Base-by-base conservation (phyloP, 176 grass and related monocot species). In the Cenchrus americanus region DNA sequence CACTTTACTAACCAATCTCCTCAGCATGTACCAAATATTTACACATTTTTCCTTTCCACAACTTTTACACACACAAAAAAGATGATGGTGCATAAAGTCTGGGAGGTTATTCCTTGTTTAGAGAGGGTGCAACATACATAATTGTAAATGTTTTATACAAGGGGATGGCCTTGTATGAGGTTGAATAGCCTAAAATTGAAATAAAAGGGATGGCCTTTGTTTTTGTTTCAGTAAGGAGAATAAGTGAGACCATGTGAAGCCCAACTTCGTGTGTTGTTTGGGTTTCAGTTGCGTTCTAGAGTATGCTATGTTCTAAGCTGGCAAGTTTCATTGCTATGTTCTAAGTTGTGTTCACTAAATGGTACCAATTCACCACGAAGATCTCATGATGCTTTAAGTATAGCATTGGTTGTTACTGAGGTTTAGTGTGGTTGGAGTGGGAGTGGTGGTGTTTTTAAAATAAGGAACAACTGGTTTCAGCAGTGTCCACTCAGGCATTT, bases 371-470 rank as follows among this genome's bases (percentile, higher is more conserved):
- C 21, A 66, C 48, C 30, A 52, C 30, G 52, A 80, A 41, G 51
- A 69, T 68, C 30, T 85, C 58, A 80, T 23, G 21, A 57, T 69
- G 77, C 18, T 50, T 62, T 51, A 70, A 77, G 65, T 73, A 83
- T 80, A 75, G 40, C 41, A 17, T 75, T 84, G 76, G 27, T n/a
- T 76, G 79, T 49, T 75, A 43, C 1, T 57, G 37, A 61, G 49
- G 81, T 84, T 88, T 24, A 66, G 27, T 80, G 59, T 89, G 51
- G 62, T 85, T 53, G 44, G 23, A 57, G 40, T 76, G 47, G 34
- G 19, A 63, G 5, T 44, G 59, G 1, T 78, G 66, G 41, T 52
- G 47, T 80, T 80, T 76, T 17, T 75, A 74, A 40, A 75, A 84
- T n/a, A 89, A 66, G 11, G 66, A 41, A 69, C 63, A 32, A 63